These are phyloP conservation scores for Chara braunii DNA, from an alignment of 139 green algal genomes.

Conservation along the genomic window DNA sequence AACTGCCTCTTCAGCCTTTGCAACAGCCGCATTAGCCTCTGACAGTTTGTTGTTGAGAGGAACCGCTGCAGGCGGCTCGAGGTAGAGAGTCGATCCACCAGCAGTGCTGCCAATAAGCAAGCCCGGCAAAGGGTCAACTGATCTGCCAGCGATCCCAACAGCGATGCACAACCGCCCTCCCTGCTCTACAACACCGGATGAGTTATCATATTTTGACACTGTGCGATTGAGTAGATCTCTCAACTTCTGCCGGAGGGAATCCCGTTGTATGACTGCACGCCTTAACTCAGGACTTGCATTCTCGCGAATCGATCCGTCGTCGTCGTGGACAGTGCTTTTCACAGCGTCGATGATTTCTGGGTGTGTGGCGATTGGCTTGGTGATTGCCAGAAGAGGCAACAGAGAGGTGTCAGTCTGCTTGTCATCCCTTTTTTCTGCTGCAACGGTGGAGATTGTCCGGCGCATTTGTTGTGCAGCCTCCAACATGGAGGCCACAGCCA, in stretches of 20 bases:
- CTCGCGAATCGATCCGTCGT: too few species aligned
- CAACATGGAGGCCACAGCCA: not conserved
- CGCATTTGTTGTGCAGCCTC: constrained; percentile 5
- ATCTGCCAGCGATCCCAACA: too few species aligned
- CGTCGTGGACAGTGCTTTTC: too few species aligned
- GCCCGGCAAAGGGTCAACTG: too few species aligned
- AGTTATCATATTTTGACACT: not conserved
- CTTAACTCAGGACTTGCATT: not conserved
- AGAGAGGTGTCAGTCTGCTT: not conserved
- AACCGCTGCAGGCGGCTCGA: constrained; percentile 11
- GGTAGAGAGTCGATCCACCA: constrained; percentile 5
- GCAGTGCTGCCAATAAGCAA: not conserved
- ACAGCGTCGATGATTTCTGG: too few species aligned
- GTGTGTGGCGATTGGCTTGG: too few species aligned
- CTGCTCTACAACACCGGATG: not conserved
- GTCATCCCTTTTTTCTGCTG: too few species aligned
- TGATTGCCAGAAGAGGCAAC: not conserved
- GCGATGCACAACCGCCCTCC: too few species aligned
- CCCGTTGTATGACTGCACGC: not conserved
- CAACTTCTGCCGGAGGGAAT: not conserved
- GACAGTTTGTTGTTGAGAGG: constrained; percentile 29
- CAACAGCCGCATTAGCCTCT: not conserved
- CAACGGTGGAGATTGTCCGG: too few species aligned
- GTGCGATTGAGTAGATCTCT: not conserved
- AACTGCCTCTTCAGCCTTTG: constrained; percentile 13